A percentile compares a stretch with the other conserved stretches of the same genome.
Conservation (phyloP, 208 protist genomes). For the Trypanosomatidae sp. region DNA sequence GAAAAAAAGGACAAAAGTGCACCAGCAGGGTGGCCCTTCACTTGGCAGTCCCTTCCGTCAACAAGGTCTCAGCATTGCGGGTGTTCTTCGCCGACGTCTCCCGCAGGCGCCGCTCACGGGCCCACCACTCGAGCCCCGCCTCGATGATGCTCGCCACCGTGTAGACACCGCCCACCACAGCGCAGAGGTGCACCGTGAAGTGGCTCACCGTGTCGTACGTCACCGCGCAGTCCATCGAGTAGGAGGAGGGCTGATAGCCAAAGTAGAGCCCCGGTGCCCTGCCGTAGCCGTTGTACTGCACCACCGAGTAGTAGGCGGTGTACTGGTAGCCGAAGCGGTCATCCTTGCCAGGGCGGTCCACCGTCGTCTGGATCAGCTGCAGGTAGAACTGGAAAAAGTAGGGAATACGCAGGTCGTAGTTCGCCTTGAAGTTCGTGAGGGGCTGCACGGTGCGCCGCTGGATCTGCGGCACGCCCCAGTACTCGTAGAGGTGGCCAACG, state of each 20-base stretch:
- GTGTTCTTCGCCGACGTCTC: slow-evolving; percentile 8
- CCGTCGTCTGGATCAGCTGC: slow-evolving; percentile 30
- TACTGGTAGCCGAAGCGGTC: slow-evolving; percentile 20
- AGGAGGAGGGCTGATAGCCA: slow-evolving; percentile 21
- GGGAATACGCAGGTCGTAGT: background rate
- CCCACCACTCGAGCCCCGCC: slow-evolving; percentile 16
- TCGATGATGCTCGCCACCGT: slow-evolving; percentile 50
- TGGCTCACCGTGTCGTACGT: slow-evolving; percentile 37
- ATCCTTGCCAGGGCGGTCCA: slow-evolving; percentile 15
- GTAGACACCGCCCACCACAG: slow-evolving; percentile 56
- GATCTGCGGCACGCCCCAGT: slow-evolving; percentile 29
- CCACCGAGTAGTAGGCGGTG: slow-evolving; percentile 27
- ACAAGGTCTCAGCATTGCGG: slow-evolving; percentile 6
- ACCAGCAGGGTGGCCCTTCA: too few relatives aligned
- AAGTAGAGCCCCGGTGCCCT: slow-evolving; percentile 27
- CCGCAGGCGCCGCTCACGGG: slow-evolving; percentile 9
- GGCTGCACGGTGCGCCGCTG: slow-evolving; percentile 16
- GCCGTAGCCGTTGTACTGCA: slow-evolving; percentile 11
- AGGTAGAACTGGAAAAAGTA: slow-evolving; percentile 36
- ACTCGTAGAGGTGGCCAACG: slow-evolving; percentile 13
- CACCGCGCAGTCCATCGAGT: slow-evolving; percentile 26
- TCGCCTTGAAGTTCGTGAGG: background rate
- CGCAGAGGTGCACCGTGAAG: slow-evolving; percentile 57
- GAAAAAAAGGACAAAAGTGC: too few relatives aligned
- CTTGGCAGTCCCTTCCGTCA: background rate